Evolutionary conservation across 2,329 filamentous ascomycete species (phyloP).

Genomic region (Beauveria caledonica): DNA sequence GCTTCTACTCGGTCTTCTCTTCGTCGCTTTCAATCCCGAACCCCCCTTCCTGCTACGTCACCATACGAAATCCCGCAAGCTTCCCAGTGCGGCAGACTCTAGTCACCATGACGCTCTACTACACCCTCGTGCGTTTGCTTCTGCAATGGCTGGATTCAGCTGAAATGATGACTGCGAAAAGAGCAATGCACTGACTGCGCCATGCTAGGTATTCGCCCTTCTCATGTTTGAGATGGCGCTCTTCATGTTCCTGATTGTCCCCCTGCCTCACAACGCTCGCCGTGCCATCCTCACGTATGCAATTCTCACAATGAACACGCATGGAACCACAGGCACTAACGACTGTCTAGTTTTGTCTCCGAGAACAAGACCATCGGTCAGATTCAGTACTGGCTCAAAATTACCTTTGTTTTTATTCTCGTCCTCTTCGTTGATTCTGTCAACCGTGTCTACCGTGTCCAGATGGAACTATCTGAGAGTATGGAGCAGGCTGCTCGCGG

Average conservation of each 20-base stretch:
- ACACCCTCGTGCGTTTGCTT: conserved; percentile 38
- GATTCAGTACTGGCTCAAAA: conserved; percentile 95
- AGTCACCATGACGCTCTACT: conserved; percentile 50
- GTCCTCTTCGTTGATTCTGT: conserved; percentile 98
- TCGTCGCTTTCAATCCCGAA: not conserved
- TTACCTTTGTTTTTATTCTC: conserved; percentile 97
- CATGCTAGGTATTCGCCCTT: conserved; percentile 66
- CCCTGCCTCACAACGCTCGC: conserved; percentile 79
- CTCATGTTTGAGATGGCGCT: conserved; percentile 76
- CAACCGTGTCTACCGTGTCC: conserved; percentile 90
- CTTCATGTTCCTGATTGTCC: conserved; percentile 73
- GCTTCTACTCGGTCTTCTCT: not conserved
- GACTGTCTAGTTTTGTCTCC: conserved; percentile 69
- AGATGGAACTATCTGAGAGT: conserved; percentile 73
- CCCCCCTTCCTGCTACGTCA: not conserved
- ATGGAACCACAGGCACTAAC: conserved; percentile 9
- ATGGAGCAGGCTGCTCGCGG: conserved; percentile 44
- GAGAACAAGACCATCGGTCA: conserved; percentile 80
- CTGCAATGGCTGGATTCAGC: not conserved
- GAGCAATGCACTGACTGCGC: conserved; percentile 18
- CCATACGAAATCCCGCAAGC: not conserved
- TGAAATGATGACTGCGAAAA: not conserved
- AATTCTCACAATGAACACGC: not conserved
- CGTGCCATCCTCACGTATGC: conserved; percentile 71
- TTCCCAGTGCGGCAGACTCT: conserved; percentile 8